These are phyloP conservation scores for Picea mariana DNA, from an alignment of 83 land plant species.

Conservation along the genomic window DNA sequence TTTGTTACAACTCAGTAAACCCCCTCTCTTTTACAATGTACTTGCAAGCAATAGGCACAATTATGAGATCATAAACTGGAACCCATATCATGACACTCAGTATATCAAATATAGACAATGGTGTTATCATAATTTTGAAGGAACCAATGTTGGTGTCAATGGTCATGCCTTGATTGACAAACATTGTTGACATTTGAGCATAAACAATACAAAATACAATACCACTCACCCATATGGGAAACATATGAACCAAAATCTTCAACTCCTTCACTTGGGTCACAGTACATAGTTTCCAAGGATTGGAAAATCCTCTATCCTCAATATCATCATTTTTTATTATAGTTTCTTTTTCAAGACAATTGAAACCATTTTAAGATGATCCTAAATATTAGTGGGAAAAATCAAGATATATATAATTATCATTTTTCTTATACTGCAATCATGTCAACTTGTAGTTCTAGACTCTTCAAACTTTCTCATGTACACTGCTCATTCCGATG, in stretches of 20 bases:
- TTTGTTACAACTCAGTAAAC: constrained; percentile 43
- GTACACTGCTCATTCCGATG: too few species aligned
- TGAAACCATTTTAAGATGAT: constrained; percentile 19
- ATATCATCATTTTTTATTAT: constrained; percentile 14
- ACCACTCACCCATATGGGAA: constrained; percentile 44
- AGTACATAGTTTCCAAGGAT: constrained; percentile 47
- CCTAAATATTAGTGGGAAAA: too few species aligned
- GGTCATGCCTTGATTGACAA: too few species aligned
- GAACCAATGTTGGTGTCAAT: too few species aligned
- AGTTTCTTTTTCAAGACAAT: constrained; percentile 26
- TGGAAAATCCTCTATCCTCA: constrained; percentile 3
- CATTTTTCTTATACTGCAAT: too few species aligned
- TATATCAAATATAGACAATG: constrained; percentile 32
- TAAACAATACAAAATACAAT: constrained; percentile 36
- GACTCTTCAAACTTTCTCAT: too few species aligned
- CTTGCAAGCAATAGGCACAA: constrained; percentile 49
- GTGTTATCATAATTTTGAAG: constrained; percentile 30
- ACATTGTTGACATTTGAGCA: too few species aligned
- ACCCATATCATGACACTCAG: constrained; percentile 39
- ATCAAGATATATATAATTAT: too few species aligned
- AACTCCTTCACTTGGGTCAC: constrained; percentile 51
- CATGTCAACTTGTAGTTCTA: too few species aligned
- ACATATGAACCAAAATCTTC: constrained; percentile 34
- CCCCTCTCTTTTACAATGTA: constrained; percentile 49
- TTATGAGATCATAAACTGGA: constrained; percentile 30